These are phyloP conservation scores for Ustilago curta DNA, from an alignment of 1,284 basidiomycete genomes.

Conservation along the genomic window DNA sequence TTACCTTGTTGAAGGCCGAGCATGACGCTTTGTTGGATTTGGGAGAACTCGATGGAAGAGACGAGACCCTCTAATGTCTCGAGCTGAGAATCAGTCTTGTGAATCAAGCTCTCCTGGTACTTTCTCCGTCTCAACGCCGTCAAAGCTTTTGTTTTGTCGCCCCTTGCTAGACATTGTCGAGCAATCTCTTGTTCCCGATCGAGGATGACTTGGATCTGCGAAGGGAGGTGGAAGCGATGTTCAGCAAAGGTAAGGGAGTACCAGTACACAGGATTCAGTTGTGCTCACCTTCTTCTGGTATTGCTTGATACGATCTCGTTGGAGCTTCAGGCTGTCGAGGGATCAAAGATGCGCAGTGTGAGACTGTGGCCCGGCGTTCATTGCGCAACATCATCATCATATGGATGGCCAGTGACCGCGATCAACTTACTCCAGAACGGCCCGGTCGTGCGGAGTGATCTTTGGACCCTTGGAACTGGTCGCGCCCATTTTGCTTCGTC, in stretches of 20 bases:
- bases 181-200: conserved; percentile 91
- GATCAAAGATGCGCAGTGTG: not conserved
- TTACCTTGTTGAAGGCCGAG: conserved; percentile 94
- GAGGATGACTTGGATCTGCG: conserved; percentile 85
- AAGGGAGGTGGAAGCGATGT: not conserved
- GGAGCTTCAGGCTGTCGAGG: conserved; percentile 82
- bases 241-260: not conserved
- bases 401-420: conserved; percentile 11
- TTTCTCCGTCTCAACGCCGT: conserved; percentile 88
- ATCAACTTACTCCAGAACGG: conserved; percentile 86
- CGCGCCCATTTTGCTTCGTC: conserved; percentile 50
- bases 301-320: conserved; percentile 92
- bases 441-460: conserved; percentile 91
- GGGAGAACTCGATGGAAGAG: conserved; percentile 93
- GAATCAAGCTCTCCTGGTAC: conserved; percentile 88
- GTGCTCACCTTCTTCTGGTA: conserved; percentile 88
- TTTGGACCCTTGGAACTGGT: conserved; percentile 71
- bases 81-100: conserved; percentile 89
- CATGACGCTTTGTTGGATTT: conserved; percentile 90
- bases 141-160: conserved; percentile 86
- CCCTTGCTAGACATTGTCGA: conserved; percentile 80
- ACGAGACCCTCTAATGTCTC: conserved; percentile 91
- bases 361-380: not conserved
- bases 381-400: not conserved
- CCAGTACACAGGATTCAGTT: too few relatives aligned